Base-by-base conservation (phyloP, 2,329 filamentous ascomycete genomes). In the Aurifilum marmelostoma region DNA sequence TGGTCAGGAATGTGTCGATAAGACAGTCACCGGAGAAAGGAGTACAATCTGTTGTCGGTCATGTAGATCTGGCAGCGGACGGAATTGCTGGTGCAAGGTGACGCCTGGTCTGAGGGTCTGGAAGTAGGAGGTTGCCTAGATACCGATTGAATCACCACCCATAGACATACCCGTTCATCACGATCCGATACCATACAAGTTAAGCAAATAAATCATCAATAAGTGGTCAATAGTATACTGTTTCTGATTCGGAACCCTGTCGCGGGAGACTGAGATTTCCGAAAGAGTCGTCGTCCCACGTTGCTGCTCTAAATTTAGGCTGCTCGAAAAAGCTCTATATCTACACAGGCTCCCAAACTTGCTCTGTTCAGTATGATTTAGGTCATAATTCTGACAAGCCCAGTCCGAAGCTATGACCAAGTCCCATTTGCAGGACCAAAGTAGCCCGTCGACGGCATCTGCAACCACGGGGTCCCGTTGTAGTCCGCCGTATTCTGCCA, bases 401-500 rank as follows among this genome's bases (percentile, higher is more conserved):
- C 16, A 37, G 21, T 24, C 1, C 14, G 16, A 6, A 2, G 32
- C 73, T 58, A 77, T 18, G 74, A 59, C 77, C 76, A 79, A 1
- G 77, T 79, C 6, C 76, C 77, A 37, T 79, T 79, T 0, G 72
- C 58, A 2, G 74, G 73, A 16, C 77, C 77, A 69, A 78, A 79
- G 60, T 79, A 78, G 34, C 77, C 76, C 11, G 74, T 65, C 34
- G 75, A 73, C 2, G 77, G 77, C 75, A 79, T 76, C 24, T 71
- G 41, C 43, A 76, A 21, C 77, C 77, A 79, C 0, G 77, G 74
- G 1, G 74, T 66, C 2, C 77, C 76, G n/a, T 73, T 71, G 9
- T 75, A 74, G 63, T 79, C 77, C 0, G 77, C 77, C 0, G 77
- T 79, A 50, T 79, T 76, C 63, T 78, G 73, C 77, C 77, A 78